Conservation (phyloP, 352 stramenopile genomes). For the Phytophthora idaei region DNA sequence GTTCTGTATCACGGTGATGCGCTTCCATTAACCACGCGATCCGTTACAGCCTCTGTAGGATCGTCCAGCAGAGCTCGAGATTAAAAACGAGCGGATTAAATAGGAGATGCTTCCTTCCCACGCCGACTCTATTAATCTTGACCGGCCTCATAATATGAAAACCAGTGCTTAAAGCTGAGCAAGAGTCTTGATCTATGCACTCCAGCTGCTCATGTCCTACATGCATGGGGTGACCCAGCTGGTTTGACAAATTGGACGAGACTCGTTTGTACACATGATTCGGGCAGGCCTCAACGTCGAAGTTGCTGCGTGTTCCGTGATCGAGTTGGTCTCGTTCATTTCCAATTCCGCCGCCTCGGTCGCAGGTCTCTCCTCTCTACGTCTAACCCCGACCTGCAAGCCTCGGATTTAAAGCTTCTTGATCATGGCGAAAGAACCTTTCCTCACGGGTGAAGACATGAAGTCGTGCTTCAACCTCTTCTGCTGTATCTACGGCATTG, state of each 20-base stretch:
- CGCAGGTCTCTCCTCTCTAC: constrained; percentile 15
- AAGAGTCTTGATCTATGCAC: constrained; percentile 14
- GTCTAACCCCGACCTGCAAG: not conserved
- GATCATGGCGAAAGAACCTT: constrained; percentile 34
- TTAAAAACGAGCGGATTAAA: constrained; percentile 6
- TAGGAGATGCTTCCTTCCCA: not conserved
- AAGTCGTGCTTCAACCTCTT: constrained; percentile 70
- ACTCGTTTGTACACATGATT: constrained; percentile 14
- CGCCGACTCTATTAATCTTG: constrained; percentile 2
- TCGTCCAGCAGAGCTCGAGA: constrained; percentile 7
- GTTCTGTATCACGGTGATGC: constrained; percentile 15
- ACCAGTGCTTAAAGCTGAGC: not conserved
- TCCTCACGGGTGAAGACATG: constrained; percentile 61
- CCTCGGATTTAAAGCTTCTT: constrained; percentile 9
- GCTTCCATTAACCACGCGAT: constrained; percentile 5
- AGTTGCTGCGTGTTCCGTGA: constrained; percentile 14
- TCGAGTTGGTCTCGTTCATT: constrained; percentile 17
- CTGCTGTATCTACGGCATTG: constrained; percentile 72
- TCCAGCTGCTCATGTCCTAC: constrained; percentile 12
- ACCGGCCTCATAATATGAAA: not conserved
- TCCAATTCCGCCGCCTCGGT: constrained; percentile 22
- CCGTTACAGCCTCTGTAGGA: not conserved
- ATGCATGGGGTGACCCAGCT: constrained; percentile 26
- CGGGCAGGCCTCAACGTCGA: constrained; percentile 26
- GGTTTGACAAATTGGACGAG: constrained; percentile 22